phyloP scores from a whole-genome alignment of 768 basidiomycete genomes.

The Termitomyces sp. region DNA sequence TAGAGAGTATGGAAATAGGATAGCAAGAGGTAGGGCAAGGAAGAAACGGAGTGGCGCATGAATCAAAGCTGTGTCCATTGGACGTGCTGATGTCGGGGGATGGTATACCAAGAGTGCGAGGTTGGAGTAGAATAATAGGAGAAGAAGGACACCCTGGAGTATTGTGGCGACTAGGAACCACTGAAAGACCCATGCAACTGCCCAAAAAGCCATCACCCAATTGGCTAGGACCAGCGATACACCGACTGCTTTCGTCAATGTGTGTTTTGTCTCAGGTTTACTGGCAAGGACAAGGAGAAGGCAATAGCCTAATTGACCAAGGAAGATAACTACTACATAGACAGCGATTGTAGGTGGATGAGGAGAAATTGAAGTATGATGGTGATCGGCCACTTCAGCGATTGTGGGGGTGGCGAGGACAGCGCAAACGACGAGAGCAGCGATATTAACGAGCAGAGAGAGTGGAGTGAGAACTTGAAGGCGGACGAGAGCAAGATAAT shows the following conservation, averaged over 20 bases:
- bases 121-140: slow-evolving; percentile 78
- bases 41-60: slow-evolving; percentile 86
- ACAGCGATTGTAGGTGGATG: slow-evolving; percentile 51
- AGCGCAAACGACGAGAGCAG: slow-evolving; percentile 66
- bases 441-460: slow-evolving; percentile 79
- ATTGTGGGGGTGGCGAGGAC: slow-evolving; percentile 66
- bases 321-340: slow-evolving; percentile 61
- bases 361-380: slow-evolving; percentile 76
- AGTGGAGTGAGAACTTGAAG: slow-evolving; percentile 88
- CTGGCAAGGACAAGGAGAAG: slow-evolving; percentile 67
- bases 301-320: slow-evolving; percentile 81
- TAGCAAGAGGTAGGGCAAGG: slow-evolving; percentile 47
- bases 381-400: slow-evolving; percentile 35
- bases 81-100: slow-evolving; percentile 52
- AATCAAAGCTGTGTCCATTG: slow-evolving; percentile 79
- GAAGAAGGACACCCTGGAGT: slow-evolving; percentile 64
- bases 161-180: slow-evolving; percentile 78
- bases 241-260: slow-evolving; percentile 80
- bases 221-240: slow-evolving; percentile 74
- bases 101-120: slow-evolving; percentile 75
- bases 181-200: slow-evolving; percentile 73
- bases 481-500: slow-evolving; percentile 66
- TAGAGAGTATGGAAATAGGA: slow-evolving; percentile 59
- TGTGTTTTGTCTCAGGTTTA: slow-evolving; percentile 77
- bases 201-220: slow-evolving; percentile 79